Base-by-base conservation (phyloP, 2,329 filamentous ascomycete species). In the Alternaria incomplexa region DNA sequence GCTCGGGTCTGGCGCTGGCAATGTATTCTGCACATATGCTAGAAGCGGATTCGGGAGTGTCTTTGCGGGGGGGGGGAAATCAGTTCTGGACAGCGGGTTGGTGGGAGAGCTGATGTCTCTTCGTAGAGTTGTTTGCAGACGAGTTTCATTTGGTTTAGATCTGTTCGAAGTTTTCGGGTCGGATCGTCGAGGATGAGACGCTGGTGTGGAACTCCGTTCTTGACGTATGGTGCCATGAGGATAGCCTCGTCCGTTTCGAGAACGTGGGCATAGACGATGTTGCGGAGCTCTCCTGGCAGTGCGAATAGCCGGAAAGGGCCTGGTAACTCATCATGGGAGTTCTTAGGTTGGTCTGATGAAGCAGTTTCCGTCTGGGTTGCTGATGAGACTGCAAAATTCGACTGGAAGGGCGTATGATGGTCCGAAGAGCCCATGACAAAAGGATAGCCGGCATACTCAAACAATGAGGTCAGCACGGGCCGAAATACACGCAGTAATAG, bases 161-260 rank as follows among this genome's bases (percentile, higher is more conserved):
- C n/a, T 1, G 3, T 17, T 2, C n/a, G 36, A 3, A 6, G 15
- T 1, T 36, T n/a, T 36, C 0, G 1, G 4, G 15, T 9, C 4
- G 32, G 32, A 3, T 36, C 32, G 1, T 36, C 7, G 8, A 36
- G 8, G 36, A 40, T 10, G 0, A 40, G 15, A 17, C 43, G 43
- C 12, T 17, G 17, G 2, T 45, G 17, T 17, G 11, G 3, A 4
- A 0, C 6, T 22, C 43, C 43, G 1, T 45, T 0, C 17, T 22
- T 45, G 12, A 12, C 3, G 1, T 45, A 22, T 22, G 17, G 43
- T 22, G 20, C 43, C 17, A 45, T 45, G 17, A 20, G 17, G 10
- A 45, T 45, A 3, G 17, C 3, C 10, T 45, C 43, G 2, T 45
- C 17, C 10, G 43, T 45, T 45, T 45, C 43, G 20, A 45, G 43